Evolutionary conservation across 768 basidiomycete species (phyloP), one percentile per base, ranked within the genome.

Genomic region (Lactarius evosmus): DNA sequence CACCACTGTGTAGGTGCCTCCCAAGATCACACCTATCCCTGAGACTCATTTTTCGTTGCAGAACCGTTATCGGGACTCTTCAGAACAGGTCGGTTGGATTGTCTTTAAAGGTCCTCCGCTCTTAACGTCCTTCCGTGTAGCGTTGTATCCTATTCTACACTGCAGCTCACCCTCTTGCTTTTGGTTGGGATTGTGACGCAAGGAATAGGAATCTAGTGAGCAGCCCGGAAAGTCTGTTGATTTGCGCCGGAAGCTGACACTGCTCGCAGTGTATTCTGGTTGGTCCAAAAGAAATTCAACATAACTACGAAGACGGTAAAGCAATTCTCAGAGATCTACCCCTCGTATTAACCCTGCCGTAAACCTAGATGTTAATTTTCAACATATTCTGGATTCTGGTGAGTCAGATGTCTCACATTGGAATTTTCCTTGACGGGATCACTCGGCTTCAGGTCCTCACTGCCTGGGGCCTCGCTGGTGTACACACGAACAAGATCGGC

Each of bases 401-500:
- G 69, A 62, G 80, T 70, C 41, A 9, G 38, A 44, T 29, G 22
- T 11, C 16, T 8, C 32, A 3, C 7, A 27, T 7, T 34, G n/a
- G 44, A 17, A 12, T 7, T 46, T 6, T 52, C 4, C 32, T 46
- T 7, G 4, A 55, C 44, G 19, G n/a, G 17, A 14, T 56, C 11
- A 33, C 46, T 60, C 11, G 65, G 6, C 38, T 38, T 9, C 41
- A 87, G 85, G 73, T 88, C 25, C 72, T 89, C 53, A 87, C 85
- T 11, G 69, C 86, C 5, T 91, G 89, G 89, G 89, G 89, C 41
- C 82, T 91, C 29, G 83, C 87, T 67, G 89, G 89, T n/a, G 81
- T 91, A 1, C 86, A 85, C 67, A 88, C 88, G 17, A 73, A 83
- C 69, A 85, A 82, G 51, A 86, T 93, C 69, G 89, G 89, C 14